Evolutionary conservation across 2,329 filamentous ascomycete species (phyloP).

Genomic region (Aciculosporium take): DNA sequence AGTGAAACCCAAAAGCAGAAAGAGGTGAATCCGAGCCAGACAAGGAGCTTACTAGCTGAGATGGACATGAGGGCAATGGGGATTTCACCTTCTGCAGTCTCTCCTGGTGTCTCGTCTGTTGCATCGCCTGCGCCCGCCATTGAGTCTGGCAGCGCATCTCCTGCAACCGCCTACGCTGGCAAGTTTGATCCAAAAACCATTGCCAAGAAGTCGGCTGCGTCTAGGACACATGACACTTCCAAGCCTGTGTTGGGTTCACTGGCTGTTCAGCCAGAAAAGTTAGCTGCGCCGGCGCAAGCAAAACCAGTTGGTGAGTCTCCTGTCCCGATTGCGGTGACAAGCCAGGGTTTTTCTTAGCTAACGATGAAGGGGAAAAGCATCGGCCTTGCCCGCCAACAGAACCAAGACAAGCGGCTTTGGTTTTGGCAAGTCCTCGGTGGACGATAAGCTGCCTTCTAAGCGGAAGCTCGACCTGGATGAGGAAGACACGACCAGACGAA

Average conservation of each 20-base stretch:
- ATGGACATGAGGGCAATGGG: slow-evolving; percentile 56
- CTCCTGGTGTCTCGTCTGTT: slow-evolving; percentile 37
- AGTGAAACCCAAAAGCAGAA: slow-evolving; percentile 60
- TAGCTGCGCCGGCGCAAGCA: slow-evolving; percentile 19
- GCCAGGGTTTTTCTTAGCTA: background rate
- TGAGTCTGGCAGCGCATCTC: slow-evolving; percentile 31
- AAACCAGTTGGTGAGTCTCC: slow-evolving; percentile 21
- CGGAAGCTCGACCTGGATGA: slow-evolving; percentile 76
- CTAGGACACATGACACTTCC: slow-evolving; percentile 38
- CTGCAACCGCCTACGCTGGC: slow-evolving; percentile 50
- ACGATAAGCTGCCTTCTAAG: slow-evolving; percentile 55
- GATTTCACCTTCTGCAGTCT: slow-evolving; percentile 27
- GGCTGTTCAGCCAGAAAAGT: slow-evolving; percentile 23
- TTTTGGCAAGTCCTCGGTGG: slow-evolving; percentile 52
- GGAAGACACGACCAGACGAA: slow-evolving; percentile 73
- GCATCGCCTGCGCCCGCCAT: slow-evolving; percentile 31
- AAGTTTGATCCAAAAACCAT: slow-evolving; percentile 84
- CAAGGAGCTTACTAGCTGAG: slow-evolving; percentile 53
- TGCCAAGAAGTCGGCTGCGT: slow-evolving; percentile 59
- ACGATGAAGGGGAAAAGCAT: slow-evolving; percentile 22
- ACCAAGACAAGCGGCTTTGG: slow-evolving; percentile 75
- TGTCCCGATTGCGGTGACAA: background rate
- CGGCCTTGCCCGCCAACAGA: slow-evolving; percentile 50
- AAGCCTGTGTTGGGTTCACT: slow-evolving; percentile 34
- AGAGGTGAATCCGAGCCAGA: slow-evolving; percentile 49